phyloP scores from a whole-genome alignment of 768 basidiomycete species.

The Panaeolus cyanescens region DNA sequence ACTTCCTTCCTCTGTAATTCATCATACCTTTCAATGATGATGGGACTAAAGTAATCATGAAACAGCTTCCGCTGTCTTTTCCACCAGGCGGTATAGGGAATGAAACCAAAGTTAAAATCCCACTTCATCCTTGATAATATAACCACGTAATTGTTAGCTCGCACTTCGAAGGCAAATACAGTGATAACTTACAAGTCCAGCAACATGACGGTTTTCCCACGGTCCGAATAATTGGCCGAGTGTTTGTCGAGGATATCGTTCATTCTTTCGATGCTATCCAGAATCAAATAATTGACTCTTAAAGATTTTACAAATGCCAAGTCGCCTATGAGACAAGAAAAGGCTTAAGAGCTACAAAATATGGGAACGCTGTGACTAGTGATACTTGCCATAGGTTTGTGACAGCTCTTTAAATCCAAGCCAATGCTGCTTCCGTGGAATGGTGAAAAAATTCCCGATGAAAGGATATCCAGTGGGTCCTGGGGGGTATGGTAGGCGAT shows the following conservation, averaged over 20 bases:
- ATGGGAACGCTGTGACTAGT: neutral
- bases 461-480: neutral
- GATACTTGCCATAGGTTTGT: neutral
- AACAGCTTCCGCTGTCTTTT: neutral
- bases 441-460: neutral
- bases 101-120: neutral
- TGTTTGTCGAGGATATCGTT: neutral
- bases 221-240: neutral
- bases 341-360: no score
- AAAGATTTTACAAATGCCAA: neutral
- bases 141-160: no score
- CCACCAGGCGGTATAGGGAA: neutral
- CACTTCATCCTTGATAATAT: neutral
- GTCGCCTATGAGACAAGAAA: neutral
- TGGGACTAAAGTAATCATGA: neutral
- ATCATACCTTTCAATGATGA: conserved; percentile 28
- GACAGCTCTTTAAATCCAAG: neutral
- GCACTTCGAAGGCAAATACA: no score
- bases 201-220: neutral
- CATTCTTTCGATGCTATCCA: neutral
- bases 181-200: neutral
- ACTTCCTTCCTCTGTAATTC: conserved; percentile 47
- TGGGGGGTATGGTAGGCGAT: neutral
- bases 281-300: neutral
- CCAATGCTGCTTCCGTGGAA: neutral